These are phyloP conservation scores for Leptographium radiaticola DNA, from an alignment of 2,329 filamentous ascomycete species.

Conservation along the genomic window DNA sequence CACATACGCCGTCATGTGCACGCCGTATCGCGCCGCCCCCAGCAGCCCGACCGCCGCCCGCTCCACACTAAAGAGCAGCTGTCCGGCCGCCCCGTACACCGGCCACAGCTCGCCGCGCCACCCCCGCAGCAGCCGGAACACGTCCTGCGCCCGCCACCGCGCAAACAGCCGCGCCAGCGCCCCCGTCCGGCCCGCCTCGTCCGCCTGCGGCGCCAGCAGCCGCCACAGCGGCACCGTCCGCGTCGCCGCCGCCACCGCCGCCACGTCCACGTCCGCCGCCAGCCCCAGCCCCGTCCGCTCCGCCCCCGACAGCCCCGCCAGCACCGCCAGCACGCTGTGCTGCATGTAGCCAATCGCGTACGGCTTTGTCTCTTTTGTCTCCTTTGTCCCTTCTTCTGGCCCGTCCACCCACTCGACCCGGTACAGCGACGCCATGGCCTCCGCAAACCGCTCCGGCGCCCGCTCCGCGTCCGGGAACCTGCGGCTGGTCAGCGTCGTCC, in stretches of 20 bases:
- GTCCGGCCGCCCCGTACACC: slow-evolving; percentile 49
- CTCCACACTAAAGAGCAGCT: slow-evolving; percentile 62
- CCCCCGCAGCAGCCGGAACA: slow-evolving; percentile 61
- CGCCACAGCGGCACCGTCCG: slow-evolving; percentile 53
- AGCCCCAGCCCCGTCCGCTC: slow-evolving; percentile 44
- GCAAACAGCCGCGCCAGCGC: slow-evolving; percentile 41
- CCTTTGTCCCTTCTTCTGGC: no score
- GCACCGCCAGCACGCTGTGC: slow-evolving; percentile 33
- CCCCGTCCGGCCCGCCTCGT: slow-evolving; percentile 49
- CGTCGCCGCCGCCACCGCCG: slow-evolving; percentile 14
- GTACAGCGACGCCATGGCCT: slow-evolving; percentile 48
- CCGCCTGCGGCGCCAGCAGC: slow-evolving; percentile 40
- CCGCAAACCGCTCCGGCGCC: slow-evolving; percentile 41
- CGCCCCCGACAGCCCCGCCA: slow-evolving; percentile 39
- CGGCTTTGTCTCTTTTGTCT: slow-evolving; percentile 37
- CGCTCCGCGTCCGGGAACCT: slow-evolving; percentile 68
- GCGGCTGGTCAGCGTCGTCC: background rate
- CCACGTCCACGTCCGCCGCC: slow-evolving; percentile 26
- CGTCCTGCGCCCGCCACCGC: slow-evolving; percentile 55
- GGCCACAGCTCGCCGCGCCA: slow-evolving; percentile 77
- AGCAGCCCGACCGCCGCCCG: slow-evolving; percentile 62
- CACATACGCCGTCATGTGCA: slow-evolving; percentile 69
- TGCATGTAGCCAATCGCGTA: slow-evolving; percentile 47
- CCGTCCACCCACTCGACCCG: slow-evolving; percentile 51
- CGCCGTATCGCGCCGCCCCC: slow-evolving; percentile 64